Evolutionary conservation across 495 filamentous ascomycete genomes (phyloP).

Genomic region (Penicillium riverlandense): DNA sequence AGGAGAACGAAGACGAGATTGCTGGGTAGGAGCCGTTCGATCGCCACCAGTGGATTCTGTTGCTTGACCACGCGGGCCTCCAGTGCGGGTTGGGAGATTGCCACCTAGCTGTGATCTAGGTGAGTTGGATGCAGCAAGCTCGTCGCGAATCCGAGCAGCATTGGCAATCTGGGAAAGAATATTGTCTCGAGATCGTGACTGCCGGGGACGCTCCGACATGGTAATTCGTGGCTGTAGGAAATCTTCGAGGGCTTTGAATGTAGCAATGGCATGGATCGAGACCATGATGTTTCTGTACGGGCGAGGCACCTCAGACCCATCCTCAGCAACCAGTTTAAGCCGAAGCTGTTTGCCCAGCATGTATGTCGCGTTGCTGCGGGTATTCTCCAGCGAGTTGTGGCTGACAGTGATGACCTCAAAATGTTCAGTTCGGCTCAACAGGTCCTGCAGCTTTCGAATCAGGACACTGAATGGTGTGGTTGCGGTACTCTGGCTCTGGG

Average conservation of each 20-base stretch:
- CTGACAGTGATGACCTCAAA: constrained; percentile 96
- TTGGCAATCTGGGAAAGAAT: constrained; percentile 74
- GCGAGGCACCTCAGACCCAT: constrained; percentile 79
- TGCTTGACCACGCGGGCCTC: constrained; percentile 14
- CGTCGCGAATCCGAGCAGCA: constrained; percentile 50
- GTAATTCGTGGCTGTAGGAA: constrained; percentile 89
- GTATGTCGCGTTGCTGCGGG: constrained; percentile 82
- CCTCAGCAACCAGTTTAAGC: constrained; percentile 82
- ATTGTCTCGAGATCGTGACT: constrained; percentile 57
- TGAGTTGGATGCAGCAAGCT: constrained; percentile 24
- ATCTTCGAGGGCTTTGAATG: constrained; percentile 94
- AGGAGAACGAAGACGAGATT: constrained; percentile 44
- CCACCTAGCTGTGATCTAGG: constrained; percentile 19
- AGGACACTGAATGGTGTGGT: constrained; percentile 85
- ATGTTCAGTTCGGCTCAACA: constrained; percentile 92
- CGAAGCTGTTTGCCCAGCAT: constrained; percentile 97
- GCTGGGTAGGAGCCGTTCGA: constrained; percentile 31
- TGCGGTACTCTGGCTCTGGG: constrained; percentile 55
- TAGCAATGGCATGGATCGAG: constrained; percentile 96
- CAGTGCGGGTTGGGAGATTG: constrained; percentile 17
- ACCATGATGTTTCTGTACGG: constrained; percentile 92
- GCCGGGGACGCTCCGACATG: constrained; percentile 71
- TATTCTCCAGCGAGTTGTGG: constrained; percentile 86
- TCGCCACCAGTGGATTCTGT: constrained; percentile 20
- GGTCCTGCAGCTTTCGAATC: constrained; percentile 89